A percentile compares a stretch with the other conserved stretches of the same genome.
phyloP scores from a whole-genome alignment of 768 basidiomycete species.

The Suillus subluteus region DNA sequence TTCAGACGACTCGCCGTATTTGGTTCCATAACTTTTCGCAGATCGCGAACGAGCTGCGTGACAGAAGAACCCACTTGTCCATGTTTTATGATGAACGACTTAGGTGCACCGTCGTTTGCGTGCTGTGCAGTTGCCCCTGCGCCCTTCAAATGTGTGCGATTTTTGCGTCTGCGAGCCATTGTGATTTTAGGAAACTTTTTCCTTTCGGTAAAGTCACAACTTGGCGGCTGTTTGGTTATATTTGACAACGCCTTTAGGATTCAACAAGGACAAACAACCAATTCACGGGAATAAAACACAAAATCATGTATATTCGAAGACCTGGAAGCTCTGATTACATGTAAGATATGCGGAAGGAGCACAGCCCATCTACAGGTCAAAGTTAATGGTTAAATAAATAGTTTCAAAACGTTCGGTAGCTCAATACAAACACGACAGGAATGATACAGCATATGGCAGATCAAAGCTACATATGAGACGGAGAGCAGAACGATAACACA shows the following conservation, averaged over 20 bases:
- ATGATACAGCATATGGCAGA: conserved; percentile 33
- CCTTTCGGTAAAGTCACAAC: background rate
- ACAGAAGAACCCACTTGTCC: conserved; percentile 90
- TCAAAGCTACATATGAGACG: conserved; percentile 32
- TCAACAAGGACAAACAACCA: conserved; percentile 11
- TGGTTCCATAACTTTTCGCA: conserved; percentile 97
- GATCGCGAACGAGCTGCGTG: conserved; percentile 87
- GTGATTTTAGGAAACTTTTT: conserved; percentile 11
- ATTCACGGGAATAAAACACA: background rate
- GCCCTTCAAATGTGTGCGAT: conserved; percentile 80
- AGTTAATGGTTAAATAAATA: conserved; percentile 12
- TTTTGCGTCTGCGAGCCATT: conserved; percentile 80
- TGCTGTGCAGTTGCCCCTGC: conserved; percentile 37
- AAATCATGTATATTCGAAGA: background rate
- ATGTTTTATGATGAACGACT: conserved; percentile 96
- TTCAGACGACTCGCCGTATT: conserved; percentile 93
- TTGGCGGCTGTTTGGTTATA: conserved; percentile 27
- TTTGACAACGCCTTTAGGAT: conserved; percentile 20
- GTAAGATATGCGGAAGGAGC: conserved; percentile 11
- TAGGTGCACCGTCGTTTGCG: conserved; percentile 56
- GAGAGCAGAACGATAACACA: conserved; percentile 8
- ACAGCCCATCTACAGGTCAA: conserved; percentile 17
- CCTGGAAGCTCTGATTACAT: conserved; percentile 17
- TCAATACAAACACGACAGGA: conserved; percentile 13
- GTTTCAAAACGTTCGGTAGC: conserved; percentile 9